Percentiles rank a stretch among this genome's conserved stretches.
These are phyloP conservation scores for Lagerstroemia speciosa DNA, from an alignment of 345 rosid genomes.

Conservation along the genomic window DNA sequence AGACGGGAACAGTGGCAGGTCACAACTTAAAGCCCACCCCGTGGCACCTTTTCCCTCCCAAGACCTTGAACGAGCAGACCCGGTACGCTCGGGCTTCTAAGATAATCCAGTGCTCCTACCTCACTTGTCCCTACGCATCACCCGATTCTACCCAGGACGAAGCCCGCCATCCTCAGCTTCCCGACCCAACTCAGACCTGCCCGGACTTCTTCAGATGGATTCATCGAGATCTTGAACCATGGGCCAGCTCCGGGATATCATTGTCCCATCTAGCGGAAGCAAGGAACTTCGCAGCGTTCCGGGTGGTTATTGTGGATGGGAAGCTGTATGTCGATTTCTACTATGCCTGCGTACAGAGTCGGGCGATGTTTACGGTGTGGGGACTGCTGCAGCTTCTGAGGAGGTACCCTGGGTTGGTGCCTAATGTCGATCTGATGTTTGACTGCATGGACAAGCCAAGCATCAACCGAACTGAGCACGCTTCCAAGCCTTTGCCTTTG, in stretches of 20 bases:
- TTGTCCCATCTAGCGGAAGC: slow-evolving; percentile 40
- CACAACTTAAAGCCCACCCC: slow-evolving; percentile 92
- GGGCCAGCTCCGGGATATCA: slow-evolving; percentile 53
- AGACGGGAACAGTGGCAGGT: slow-evolving; percentile 63
- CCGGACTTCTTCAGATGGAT: slow-evolving; percentile 68
- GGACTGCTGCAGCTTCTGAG: slow-evolving; percentile 64
- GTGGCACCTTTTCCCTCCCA: slow-evolving; percentile 75
- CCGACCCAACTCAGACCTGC: slow-evolving; percentile 24
- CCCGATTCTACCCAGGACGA: slow-evolving; percentile 8
- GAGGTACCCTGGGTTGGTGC: slow-evolving; percentile 77
- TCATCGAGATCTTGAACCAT: slow-evolving; percentile 67
- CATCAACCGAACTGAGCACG: slow-evolving; percentile 38
- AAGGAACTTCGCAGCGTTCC: slow-evolving; percentile 49
- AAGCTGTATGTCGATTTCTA: slow-evolving; percentile 66
- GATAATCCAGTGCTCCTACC: slow-evolving; percentile 76
- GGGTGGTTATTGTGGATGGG: slow-evolving; percentile 54
- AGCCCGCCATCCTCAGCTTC: slow-evolving; percentile 6
- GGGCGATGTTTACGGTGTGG: slow-evolving; percentile 87
- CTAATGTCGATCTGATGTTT: slow-evolving; percentile 92
- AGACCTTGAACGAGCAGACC: slow-evolving; percentile 34
- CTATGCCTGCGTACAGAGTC: slow-evolving; percentile 76
- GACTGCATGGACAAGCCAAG: slow-evolving; percentile 95
- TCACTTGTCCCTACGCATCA: slow-evolving; percentile 43
- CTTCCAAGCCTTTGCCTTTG: slow-evolving; percentile 48
- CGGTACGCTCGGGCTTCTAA: slow-evolving; percentile 49